Percentiles rank a stretch among this genome's conserved stretches.
Conservation (phyloP, 1,284 basidiomycete genomes). For the Tilletia walkeri region DNA sequence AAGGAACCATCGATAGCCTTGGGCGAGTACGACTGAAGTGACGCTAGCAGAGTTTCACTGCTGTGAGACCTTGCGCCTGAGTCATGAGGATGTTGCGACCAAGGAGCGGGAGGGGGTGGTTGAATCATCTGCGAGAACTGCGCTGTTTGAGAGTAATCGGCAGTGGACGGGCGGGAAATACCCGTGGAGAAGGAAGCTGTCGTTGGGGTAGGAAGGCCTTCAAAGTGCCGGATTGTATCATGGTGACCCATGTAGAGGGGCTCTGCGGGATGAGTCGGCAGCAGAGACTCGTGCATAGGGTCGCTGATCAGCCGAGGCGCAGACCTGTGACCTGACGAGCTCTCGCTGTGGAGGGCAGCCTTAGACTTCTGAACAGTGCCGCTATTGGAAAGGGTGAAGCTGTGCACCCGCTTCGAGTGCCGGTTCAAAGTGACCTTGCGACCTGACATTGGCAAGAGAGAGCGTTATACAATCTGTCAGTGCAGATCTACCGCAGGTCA, state of each 20-base stretch:
- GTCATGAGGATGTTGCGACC: background rate
- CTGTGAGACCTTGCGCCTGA: background rate
- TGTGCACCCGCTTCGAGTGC: slow-evolving; percentile 7
- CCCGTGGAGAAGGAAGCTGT: background rate
- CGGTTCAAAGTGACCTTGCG: slow-evolving; percentile 4
- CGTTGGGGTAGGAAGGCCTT: background rate
- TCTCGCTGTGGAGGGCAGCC: background rate
- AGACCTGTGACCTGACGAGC: background rate
- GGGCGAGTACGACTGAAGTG: background rate
- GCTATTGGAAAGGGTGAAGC: slow-evolving; percentile 6
- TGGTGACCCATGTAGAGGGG: background rate
- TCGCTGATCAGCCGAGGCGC: background rate
- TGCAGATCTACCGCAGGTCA: background rate
- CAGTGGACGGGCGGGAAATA: background rate
- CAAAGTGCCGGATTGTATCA: background rate
- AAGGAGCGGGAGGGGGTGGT: background rate
- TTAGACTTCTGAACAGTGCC: slow-evolving; percentile 8
- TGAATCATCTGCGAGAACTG: background rate
- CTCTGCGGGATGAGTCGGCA: background rate
- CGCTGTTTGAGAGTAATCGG: background rate
- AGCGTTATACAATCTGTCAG: background rate
- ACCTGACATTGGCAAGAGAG: background rate
- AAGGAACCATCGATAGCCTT: background rate
- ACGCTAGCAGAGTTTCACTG: background rate
- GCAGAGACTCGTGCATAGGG: background rate